Evolutionary conservation across 305 asterid genomes (phyloP), one percentile per base, ranked within the genome.

Genomic region (Fraxinus ornus): DNA sequence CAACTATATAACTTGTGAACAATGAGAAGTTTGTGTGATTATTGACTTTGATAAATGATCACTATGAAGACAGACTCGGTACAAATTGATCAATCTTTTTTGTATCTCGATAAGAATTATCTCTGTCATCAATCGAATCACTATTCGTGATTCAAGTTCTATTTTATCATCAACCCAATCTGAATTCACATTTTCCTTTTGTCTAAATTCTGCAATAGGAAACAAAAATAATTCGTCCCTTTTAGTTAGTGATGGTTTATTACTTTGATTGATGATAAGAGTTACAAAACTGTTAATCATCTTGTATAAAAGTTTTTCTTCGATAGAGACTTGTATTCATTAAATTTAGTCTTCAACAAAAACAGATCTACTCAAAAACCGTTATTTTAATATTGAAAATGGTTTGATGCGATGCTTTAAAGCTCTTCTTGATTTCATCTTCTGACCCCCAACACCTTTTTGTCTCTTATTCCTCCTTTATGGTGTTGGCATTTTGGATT

Each of bases 1-100:
- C 22, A 75, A 85, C 78, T 85, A 19, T 85, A 84, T 86, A 83
- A 83, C 85, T 83, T 80, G 85, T 70, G 75, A 70, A 70, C 68
- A 21, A 57, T 57, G 13, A 19, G 12, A 57, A 57, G 28, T 21
- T 19, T 57, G 68, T 57, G 68, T 57, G 71, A 22, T 22, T 22
- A 24, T 62, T 62, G 32, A 22, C 71, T 22, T 22, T 9, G 71
- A 62, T 62, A 3, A 62, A 62, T 3, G 32, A 62, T 62, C 71
- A 9, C 32, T 22, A 22, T 24, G 33, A 19, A 57, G 13, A n/a
- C 66, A 57, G 26, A 57, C 66, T 19, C 26, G 28, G 26, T 19
- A 57, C 66, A 19, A n/a, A 19, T n/a, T 57, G 66, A 57, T 57
- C 28, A 19, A 5, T 57, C 66, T 57, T 57, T 55, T 57, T 57